These are phyloP conservation scores for Suillus spraguei DNA, from an alignment of 768 basidiomycete genomes.

Conservation along the genomic window DNA sequence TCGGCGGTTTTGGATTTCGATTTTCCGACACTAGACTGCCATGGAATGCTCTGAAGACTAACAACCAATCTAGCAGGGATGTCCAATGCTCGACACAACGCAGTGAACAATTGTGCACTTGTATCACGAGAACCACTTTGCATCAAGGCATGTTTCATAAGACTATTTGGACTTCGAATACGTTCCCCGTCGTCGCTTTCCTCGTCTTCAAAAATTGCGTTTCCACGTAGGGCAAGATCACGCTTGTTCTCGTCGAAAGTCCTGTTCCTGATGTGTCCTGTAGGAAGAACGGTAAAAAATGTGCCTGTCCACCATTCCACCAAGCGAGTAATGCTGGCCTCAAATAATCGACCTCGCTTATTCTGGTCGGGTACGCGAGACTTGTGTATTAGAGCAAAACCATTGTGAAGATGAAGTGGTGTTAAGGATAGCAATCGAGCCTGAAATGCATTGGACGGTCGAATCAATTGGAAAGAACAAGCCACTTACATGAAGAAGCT, in stretches of 20 bases:
- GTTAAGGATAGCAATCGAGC: slow-evolving; percentile 87
- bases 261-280: slow-evolving; percentile 72
- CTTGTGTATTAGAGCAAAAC: slow-evolving; percentile 82
- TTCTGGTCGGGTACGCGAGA: slow-evolving; percentile 77
- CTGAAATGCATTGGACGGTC: slow-evolving; percentile 41
- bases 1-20: slow-evolving; percentile 46
- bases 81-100: slow-evolving; percentile 81
- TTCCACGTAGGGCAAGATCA: slow-evolving; percentile 31
- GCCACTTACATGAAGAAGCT: slow-evolving; percentile 72
- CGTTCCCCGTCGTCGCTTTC: slow-evolving; percentile 55
- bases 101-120: slow-evolving; percentile 89
- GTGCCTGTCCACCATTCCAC: slow-evolving; percentile 81
- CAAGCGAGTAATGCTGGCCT: slow-evolving; percentile 73
- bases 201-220: slow-evolving; percentile 41
- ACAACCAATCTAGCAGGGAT: slow-evolving; percentile 87
- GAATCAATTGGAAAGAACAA: background rate
- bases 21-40: slow-evolving; percentile 72
- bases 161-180: slow-evolving; percentile 76
- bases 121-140: slow-evolving; percentile 80
- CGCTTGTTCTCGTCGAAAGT: slow-evolving; percentile 76
- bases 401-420: slow-evolving; percentile 77
- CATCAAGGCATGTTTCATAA: slow-evolving; percentile 93
- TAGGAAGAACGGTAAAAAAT: slow-evolving; percentile 65
- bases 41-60: slow-evolving; percentile 91
- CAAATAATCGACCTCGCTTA: slow-evolving; percentile 86